A percentile compares a stretch with the other conserved stretches of the same genome.
Evolutionary conservation across 352 stramenopile species (phyloP).

Genomic region (Pilasporangium apinafurcum): DNA sequence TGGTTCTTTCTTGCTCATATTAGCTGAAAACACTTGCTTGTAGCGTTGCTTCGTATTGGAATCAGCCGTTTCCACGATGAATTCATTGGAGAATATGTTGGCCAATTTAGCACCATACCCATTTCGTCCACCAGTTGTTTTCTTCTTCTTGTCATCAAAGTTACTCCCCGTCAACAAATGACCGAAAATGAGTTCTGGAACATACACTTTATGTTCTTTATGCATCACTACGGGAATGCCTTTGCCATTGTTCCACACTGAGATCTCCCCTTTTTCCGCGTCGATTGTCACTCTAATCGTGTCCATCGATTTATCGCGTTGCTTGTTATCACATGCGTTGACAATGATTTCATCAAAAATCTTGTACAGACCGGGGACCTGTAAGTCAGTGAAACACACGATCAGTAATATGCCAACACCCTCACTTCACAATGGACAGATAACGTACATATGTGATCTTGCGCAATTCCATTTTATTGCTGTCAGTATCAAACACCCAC

Average conservation of each 20-base stretch:
- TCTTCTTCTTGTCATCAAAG: conserved; percentile 97
- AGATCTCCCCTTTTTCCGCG: conserved; percentile 89
- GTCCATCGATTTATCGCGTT: conserved; percentile 95
- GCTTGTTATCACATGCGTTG: conserved; percentile 99
- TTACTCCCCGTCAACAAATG: conserved; percentile 97
- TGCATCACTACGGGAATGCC: conserved; percentile 97
- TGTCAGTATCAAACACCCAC: conserved; percentile 89
- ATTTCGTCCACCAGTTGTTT: conserved; percentile 93
- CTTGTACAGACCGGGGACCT: conserved; percentile 96
- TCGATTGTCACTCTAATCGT: conserved; percentile 94
- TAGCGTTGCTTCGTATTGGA: conserved; percentile 91
- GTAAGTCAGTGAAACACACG: conserved; percentile 1
- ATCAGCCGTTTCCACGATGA: conserved; percentile 98
- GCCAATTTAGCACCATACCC: conserved; percentile 98
- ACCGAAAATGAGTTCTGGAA: conserved; percentile 97
- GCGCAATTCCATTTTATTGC: conserved; percentile 89
- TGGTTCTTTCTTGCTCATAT: conserved; percentile 92
- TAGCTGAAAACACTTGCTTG: conserved; percentile 86
- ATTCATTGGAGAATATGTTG: conserved; percentile 99
- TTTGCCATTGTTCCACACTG: conserved; percentile 97
- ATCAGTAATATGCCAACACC: neutral
- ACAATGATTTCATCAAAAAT: conserved; percentile 99
- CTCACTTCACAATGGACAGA: neutral
- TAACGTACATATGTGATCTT: conserved; percentile 88
- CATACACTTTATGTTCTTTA: conserved; percentile 96